Percentiles rank a stretch among this genome's conserved stretches.
phyloP scores from a whole-genome alignment of 345 rosid species.

The Salix udensis region DNA sequence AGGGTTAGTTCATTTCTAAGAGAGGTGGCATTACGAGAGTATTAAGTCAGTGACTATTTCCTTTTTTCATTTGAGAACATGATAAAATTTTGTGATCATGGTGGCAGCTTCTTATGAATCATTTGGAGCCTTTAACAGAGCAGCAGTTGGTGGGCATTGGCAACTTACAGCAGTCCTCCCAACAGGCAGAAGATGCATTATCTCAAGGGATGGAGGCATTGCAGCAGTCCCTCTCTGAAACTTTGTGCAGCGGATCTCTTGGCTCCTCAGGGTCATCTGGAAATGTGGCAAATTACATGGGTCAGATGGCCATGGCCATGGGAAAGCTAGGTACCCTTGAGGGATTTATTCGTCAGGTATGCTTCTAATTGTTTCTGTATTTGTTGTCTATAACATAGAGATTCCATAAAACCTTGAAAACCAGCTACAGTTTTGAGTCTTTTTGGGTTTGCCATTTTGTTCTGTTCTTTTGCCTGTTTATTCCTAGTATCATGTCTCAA shows the following conservation, averaged over 20 bases:
- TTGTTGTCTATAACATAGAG: not conserved
- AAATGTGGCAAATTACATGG: constrained; percentile 93
- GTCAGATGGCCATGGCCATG: constrained; percentile 99
- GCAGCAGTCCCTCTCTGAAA: constrained; percentile 91
- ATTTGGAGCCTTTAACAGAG: constrained; percentile 95
- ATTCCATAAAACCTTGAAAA: not conserved
- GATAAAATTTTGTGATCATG: constrained; percentile 6
- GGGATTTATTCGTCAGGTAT: constrained; percentile 93
- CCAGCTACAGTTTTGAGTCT: not conserved
- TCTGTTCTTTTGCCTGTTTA: not conserved
- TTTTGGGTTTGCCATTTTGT: not conserved
- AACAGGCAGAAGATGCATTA: constrained; percentile 97
- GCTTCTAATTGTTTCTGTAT: not conserved
- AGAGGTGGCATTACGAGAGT: not conserved
- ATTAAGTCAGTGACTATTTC: not conserved
- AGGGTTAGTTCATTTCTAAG: not conserved
- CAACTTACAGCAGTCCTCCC: constrained; percentile 94
- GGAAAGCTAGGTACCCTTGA: constrained; percentile 97
- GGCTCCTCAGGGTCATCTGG: constrained; percentile 84
- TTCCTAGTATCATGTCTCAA: not conserved
- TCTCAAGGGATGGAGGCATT: constrained; percentile 99
- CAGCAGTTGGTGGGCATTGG: constrained; percentile 72
- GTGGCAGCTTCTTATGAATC: constrained; percentile 76
- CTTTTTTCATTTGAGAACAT: not conserved
- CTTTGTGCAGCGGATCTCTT: constrained; percentile 78